These are phyloP conservation scores for Aurantiochytrium sp. DNA, from an alignment of 108 stramenopile genomes.

Conservation along the genomic window DNA sequence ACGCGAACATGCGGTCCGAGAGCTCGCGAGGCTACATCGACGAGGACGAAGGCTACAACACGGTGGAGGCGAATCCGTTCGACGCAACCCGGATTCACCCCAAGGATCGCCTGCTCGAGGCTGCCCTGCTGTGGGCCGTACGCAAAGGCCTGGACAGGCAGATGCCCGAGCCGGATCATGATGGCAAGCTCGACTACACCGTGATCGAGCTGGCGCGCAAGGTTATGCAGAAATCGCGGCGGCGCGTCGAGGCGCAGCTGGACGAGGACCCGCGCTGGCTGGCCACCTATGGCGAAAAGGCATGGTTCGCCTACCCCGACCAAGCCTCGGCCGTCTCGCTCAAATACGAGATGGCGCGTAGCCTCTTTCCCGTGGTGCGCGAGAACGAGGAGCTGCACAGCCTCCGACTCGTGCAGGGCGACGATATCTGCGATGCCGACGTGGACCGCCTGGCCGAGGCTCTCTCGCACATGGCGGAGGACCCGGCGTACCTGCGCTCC, in stretches of 20 bases:
- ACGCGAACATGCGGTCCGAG: not conserved
- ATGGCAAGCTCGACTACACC: not conserved
- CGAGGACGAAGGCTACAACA: not conserved
- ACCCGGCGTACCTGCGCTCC: not conserved
- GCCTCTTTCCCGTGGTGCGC: not conserved
- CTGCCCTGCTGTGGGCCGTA: constrained; percentile 59
- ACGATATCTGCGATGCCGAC: not conserved
- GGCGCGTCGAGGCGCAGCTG: not conserved
- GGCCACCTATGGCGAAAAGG: not conserved
- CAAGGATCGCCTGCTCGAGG: constrained; percentile 70
- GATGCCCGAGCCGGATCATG: constrained; percentile 8
- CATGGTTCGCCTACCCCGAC: not conserved
- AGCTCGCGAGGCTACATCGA: not conserved
- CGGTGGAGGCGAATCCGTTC: constrained; percentile 62
- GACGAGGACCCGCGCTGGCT: not conserved
- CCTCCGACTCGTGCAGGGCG: not conserved
- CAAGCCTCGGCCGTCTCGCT: not conserved
- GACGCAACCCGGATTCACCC: constrained; percentile 85
- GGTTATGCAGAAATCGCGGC: not conserved
- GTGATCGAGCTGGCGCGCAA: not conserved
- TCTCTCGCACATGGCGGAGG: not conserved
- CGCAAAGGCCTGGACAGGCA: constrained; percentile 63
- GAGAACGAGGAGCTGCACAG: not conserved
- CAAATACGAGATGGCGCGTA: not conserved
- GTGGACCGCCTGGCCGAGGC: not conserved